Evolutionary conservation across 2,329 filamentous ascomycete species (phyloP).

Genomic region (Pseudogymnoascus sp.): DNA sequence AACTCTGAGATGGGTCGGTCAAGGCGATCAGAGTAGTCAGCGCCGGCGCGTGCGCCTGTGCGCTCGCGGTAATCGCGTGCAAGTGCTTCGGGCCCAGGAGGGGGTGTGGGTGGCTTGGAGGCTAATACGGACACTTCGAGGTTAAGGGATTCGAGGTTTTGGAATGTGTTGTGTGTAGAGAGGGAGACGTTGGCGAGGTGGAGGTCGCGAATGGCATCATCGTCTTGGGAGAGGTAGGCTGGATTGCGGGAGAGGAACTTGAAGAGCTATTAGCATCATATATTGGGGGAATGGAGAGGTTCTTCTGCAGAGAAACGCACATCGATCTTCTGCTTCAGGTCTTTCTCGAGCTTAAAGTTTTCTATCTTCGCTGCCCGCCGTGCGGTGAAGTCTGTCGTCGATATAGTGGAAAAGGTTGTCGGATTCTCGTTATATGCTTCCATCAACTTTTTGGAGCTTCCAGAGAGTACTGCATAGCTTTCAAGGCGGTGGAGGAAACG

Average conservation of each 20-base stretch:
- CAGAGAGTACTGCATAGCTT: constrained; percentile 64
- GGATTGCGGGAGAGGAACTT: constrained; percentile 55
- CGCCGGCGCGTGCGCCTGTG: constrained; percentile 31
- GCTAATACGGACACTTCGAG: constrained; percentile 79
- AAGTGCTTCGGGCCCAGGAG: constrained; percentile 37
- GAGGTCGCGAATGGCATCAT: constrained; percentile 72
- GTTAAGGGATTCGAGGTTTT: constrained; percentile 77
- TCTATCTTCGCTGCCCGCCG: constrained; percentile 78
- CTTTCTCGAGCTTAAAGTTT: constrained; percentile 77
- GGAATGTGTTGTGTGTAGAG: constrained; percentile 71
- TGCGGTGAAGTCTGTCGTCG: constrained; percentile 55
- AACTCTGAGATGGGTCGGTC: constrained; percentile 55
- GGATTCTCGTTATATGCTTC: constrained; percentile 67
- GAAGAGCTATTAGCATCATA: constrained; percentile 26
- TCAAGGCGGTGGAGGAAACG: constrained; percentile 70
- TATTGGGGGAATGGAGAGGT: constrained; percentile 27
- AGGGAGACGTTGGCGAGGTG: constrained; percentile 70
- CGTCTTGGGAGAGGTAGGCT: constrained; percentile 61
- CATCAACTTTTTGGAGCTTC: constrained; percentile 59
- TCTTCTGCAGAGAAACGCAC: constrained; percentile 40
- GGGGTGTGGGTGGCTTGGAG: constrained; percentile 53
- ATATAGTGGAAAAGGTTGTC: constrained; percentile 63
- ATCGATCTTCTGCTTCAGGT: constrained; percentile 75
- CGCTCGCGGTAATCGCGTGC: constrained; percentile 40
- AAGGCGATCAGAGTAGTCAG: constrained; percentile 64